Base-by-base conservation (phyloP, 129 eudicot species). In the Silybum marianum region DNA sequence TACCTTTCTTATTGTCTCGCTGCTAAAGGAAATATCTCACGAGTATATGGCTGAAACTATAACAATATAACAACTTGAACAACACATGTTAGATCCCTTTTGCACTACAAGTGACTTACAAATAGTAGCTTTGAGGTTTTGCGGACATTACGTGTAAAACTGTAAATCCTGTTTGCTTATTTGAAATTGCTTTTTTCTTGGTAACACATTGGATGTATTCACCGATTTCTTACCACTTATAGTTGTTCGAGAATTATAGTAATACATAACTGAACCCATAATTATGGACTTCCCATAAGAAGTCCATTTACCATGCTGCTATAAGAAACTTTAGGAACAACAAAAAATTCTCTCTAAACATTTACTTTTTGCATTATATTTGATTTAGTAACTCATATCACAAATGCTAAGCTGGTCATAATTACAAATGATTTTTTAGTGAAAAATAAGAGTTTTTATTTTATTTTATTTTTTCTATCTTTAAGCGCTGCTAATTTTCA, bases 401-500 rank as follows among this genome's bases (percentile, higher is more conserved):
- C 66, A n/a, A n/a, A 58, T n/a, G 24, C 66, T 18, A 58, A 58
- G 66, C 66, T 7, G 66, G 24, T 58, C 23, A 58, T 58, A 58
- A n/a, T 18, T 58, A 58, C 66, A 58, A 58, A 18, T 51, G 63
- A 51, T 58, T 48, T 58, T 23, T 23, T 58, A n/a, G 66, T 60
- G 3, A 16, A 46, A 26, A 40, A 12, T 32, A 22, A 25, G 25
- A n/a, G n/a, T 22, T 34, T 1, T 80, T 67, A 0, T 24, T 19
- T 24, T 54, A 2, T 12, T 39, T 14, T 16, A 6, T 1, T 24
- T 69, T 44, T 71, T 69, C 71, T 46, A 62, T 72, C 22, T 25
- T 26, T 13, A 72, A 73, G 12, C 69, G 36, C 67, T 80, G 67
- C 73, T 80, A 51, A 58, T 39, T 26, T 82, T 24, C 67, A 32